Evolutionary conservation across 2,329 filamentous ascomycete genomes (phyloP), one percentile per base, ranked within the genome.

Genomic region (Xylogone sp.): DNA sequence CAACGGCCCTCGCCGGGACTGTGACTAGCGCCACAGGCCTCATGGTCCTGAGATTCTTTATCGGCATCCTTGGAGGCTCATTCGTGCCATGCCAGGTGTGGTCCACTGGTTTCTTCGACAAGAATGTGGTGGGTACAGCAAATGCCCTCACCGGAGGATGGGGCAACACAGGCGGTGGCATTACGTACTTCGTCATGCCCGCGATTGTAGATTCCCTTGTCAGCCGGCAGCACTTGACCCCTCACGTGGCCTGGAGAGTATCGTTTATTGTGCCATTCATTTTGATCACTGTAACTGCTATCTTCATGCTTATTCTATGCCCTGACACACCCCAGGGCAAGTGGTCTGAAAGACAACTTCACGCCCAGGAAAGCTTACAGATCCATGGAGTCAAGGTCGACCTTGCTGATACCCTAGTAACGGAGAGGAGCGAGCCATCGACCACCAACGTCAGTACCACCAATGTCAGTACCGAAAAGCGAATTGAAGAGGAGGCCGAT

Each of bases 171-270:
- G 90, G 90, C 52, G 90, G 90, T 55, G 90, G 90, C 50, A 86
- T 95, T 59, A 95, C 90, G 3, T 96, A 96, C 73, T 95, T 96
- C 68, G 81, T 93, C 61, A 96, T 96, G 90, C 91, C 92, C 2
- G 89, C 89, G 4, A 84, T 96, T 52, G 94, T 87, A 69, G 87
- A 95, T 68, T 88, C 87, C 0, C 75, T 96, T 20, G 79, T 88
- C 20, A 62, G 70, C 6, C 64, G 76, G 1, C 76, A 76, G 46
- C 81, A 83, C 6, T 74, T 93, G 50, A 72, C 76, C 1, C 70
- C 82, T 2, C 83, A 88, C 59, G 78, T 83, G 34, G 87, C 91
- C 2, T 96, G 92, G 91, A 82, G 91, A 21, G 82, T 96, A 1
- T 80, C 90, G 2, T 96, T 95, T 66, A 74, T 96, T 55, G 86